phyloP scores from a whole-genome alignment of 2,329 filamentous ascomycete genomes.

The Colletotrichum neosansevieriae region DNA sequence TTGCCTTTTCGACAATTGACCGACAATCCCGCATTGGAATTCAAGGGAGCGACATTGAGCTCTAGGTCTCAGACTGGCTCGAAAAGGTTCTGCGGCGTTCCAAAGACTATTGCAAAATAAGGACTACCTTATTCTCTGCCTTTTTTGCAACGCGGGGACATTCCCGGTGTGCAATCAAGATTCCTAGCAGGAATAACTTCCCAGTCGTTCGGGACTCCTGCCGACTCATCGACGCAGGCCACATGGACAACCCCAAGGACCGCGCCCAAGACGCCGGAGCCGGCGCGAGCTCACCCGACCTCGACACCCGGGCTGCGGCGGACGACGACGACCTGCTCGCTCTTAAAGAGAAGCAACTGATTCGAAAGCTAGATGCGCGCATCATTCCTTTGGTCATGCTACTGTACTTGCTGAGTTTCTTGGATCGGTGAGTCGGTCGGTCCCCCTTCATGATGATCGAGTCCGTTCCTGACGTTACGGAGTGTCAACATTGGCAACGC shows the following conservation, averaged over 20 bases:
- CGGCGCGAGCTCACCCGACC: constrained; percentile 18
- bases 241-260: constrained; percentile 19
- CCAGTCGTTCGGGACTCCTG: not conserved
- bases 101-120: too few relatives aligned
- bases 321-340: constrained; percentile 30
- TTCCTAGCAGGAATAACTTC: too few relatives aligned
- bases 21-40: not conserved
- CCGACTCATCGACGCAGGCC: not conserved
- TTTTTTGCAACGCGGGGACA: not conserved
- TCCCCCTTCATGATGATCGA: not conserved
- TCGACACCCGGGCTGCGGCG: not conserved
- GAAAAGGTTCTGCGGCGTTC: too few relatives aligned
- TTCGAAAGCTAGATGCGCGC: constrained; percentile 73
- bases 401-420: constrained; percentile 80
- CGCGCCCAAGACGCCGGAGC: constrained; percentile 12
- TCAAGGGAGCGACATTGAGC: not conserved
- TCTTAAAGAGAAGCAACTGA: constrained; percentile 64
- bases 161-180: not conserved
- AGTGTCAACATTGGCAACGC: constrained; percentile 70
- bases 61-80: not conserved
- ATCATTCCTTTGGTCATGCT: constrained; percentile 76
- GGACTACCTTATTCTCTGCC: too few relatives aligned
- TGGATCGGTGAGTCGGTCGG: constrained; percentile 71
- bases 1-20: not conserved
- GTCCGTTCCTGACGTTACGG: not conserved